phyloP scores from a whole-genome alignment of 306 rosid species.

The Lotus japonicus region DNA sequence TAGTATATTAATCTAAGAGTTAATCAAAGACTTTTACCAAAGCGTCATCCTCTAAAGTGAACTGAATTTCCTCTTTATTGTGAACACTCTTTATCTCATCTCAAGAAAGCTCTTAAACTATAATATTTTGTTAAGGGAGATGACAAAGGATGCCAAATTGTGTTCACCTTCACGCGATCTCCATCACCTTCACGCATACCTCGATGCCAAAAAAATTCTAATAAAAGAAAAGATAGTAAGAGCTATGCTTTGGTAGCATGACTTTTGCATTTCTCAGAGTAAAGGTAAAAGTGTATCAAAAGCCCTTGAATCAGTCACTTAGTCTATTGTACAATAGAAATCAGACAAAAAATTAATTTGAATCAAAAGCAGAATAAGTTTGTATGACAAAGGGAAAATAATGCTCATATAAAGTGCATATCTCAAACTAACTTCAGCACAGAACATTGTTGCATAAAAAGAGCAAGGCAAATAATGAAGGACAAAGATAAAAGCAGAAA shows the following conservation, averaged over 20 bases:
- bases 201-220: neutral
- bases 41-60: too few relatives aligned
- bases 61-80: too few relatives aligned
- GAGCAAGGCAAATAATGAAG: conserved; percentile 7
- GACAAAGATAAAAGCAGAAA: neutral
- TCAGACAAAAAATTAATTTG: neutral
- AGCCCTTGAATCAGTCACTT: neutral
- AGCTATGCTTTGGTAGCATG: neutral
- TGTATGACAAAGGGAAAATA: conserved; percentile 14
- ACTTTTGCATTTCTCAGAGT: conserved; percentile 16
- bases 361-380: neutral
- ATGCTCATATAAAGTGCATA: neutral
- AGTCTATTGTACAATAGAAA: neutral
- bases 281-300: neutral
- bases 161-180: too few relatives aligned
- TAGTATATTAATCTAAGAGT: too few relatives aligned
- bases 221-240: neutral
- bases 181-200: too few relatives aligned
- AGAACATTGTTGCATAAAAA: neutral
- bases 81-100: too few relatives aligned
- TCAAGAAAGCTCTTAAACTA: too few relatives aligned
- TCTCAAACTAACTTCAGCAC: conserved; percentile 16
- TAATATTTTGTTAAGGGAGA: too few relatives aligned
- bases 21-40: too few relatives aligned
- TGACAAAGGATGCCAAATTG: too few relatives aligned